Evolutionary conservation across 2,329 filamentous ascomycete species (phyloP).

Genomic region (Aspergillus nomiae): DNA sequence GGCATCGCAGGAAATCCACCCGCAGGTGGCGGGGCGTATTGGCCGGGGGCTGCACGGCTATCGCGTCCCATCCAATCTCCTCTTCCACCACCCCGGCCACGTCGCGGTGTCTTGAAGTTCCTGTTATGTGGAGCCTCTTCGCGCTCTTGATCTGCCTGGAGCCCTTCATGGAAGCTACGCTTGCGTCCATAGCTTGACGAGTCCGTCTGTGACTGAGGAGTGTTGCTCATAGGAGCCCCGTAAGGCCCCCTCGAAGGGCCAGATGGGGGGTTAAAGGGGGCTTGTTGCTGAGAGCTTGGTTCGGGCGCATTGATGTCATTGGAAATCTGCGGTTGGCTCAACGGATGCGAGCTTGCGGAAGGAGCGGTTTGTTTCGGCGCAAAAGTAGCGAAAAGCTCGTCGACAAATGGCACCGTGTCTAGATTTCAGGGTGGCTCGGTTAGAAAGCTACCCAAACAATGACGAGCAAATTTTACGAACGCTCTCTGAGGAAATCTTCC

Average conservation of each 20-base stretch:
- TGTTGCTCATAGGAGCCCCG: slow-evolving; percentile 19
- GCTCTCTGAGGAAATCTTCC: slow-evolving; percentile 59
- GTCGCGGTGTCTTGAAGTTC: slow-evolving; percentile 49
- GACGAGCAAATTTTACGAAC: slow-evolving; percentile 35
- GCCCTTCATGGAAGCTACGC: slow-evolving; percentile 55
- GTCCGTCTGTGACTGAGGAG: slow-evolving; percentile 26
- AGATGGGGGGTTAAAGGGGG: slow-evolving; percentile 25
- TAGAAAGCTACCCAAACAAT: slow-evolving; percentile 7
- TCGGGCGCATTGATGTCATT: slow-evolving; percentile 25
- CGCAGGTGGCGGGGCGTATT: slow-evolving; percentile 30
- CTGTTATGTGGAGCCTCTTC: slow-evolving; percentile 48
- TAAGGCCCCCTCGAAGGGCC: slow-evolving; percentile 25
- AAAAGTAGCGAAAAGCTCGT: slow-evolving; percentile 57
- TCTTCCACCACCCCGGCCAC: slow-evolving; percentile 45
- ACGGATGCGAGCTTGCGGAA: slow-evolving; percentile 25
- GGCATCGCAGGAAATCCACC: slow-evolving; percentile 41
- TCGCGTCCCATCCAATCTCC: slow-evolving; percentile 43
- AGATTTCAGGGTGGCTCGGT: slow-evolving; percentile 9
- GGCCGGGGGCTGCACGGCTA: slow-evolving; percentile 26
- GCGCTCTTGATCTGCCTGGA: slow-evolving; percentile 47
- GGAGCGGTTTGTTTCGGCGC: slow-evolving; percentile 44
- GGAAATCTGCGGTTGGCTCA: slow-evolving; percentile 23
- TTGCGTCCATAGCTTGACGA: slow-evolving; percentile 48
- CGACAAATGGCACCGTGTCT: slow-evolving; percentile 58
- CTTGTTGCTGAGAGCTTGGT: slow-evolving; percentile 20